Conservation (phyloP, 495 filamentous ascomycete genomes). For the Talaromyces liani region DNA sequence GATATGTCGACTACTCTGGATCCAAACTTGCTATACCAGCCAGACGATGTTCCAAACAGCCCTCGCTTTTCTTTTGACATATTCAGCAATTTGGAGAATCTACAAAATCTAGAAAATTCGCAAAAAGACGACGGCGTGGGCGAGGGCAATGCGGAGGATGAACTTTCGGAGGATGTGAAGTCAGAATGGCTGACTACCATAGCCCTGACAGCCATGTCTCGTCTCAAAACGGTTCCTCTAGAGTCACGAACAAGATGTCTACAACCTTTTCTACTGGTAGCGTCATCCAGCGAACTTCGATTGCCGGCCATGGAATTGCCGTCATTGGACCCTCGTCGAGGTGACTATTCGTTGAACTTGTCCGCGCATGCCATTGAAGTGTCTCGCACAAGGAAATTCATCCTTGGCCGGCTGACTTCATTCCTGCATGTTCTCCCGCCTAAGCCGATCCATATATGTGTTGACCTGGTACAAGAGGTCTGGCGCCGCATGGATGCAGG, state of each 20-base stretch:
- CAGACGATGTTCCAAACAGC: conserved; percentile 11
- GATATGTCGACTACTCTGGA: conserved; percentile 26
- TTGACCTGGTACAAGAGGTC: conserved; percentile 41
- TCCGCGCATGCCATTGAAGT: conserved; percentile 43
- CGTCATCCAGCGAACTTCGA: conserved; percentile 41
- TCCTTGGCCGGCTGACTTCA: conserved; percentile 38
- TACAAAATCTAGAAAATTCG: conserved; percentile 11
- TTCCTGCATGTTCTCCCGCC: conserved; percentile 43
- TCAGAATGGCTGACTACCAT: conserved; percentile 46
- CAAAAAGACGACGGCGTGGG: not conserved
- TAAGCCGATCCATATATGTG: conserved; percentile 43
- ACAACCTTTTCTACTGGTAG: conserved; percentile 47
- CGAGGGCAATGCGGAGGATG: not conserved
- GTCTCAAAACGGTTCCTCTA: conserved; percentile 42
- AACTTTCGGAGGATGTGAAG: conserved; percentile 12
- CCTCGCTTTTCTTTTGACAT: conserved; percentile 25
- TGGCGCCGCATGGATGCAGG: conserved; percentile 44
- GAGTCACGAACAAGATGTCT: conserved; percentile 49
- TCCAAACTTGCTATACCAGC: conserved; percentile 12
- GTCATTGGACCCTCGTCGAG: conserved; percentile 13
- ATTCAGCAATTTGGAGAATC: conserved; percentile 14
- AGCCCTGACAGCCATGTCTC: conserved; percentile 43
- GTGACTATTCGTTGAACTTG: conserved; percentile 20
- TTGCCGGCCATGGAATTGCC: conserved; percentile 18
- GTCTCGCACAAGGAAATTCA: conserved; percentile 35